A percentile compares a stretch with the other conserved stretches of the same genome.
Conservation (phyloP, 2,329 filamentous ascomycete genomes). For the Ophiostoma triangulosporum region DNA sequence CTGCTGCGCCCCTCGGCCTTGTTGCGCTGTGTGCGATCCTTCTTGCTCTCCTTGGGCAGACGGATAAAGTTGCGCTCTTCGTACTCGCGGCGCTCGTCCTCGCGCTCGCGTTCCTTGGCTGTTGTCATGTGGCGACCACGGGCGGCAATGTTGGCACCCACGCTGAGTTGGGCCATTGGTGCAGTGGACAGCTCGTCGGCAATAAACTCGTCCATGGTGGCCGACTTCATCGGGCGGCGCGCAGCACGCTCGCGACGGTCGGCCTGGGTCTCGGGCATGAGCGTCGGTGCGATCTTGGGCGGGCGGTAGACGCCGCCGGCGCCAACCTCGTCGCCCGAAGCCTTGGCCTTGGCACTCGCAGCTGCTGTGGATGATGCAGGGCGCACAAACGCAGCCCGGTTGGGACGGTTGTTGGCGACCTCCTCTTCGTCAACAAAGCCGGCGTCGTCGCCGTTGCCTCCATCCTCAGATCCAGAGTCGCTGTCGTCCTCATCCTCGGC, state of each 20-base stretch:
- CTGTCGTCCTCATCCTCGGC: conserved; percentile 25
- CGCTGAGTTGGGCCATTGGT: conserved; percentile 74
- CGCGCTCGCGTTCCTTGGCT: conserved; percentile 58
- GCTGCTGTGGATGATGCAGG: conserved; percentile 5
- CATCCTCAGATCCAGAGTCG: conserved; percentile 13
- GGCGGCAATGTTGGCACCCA: conserved; percentile 75
- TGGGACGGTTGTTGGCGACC: conserved; percentile 17
- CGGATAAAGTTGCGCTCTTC: conserved; percentile 89
- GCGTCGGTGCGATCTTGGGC: conserved; percentile 73
- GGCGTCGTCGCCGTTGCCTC: conserved; percentile 9
- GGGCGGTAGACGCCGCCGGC: conserved; percentile 65
- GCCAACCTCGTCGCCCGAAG: conserved; percentile 13
- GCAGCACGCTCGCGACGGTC: conserved; percentile 48
- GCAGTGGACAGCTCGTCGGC: conserved; percentile 69
- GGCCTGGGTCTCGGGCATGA: conserved; percentile 65
- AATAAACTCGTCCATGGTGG: conserved; percentile 85
- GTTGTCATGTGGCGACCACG: conserved; percentile 72
- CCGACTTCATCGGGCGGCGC: conserved; percentile 56
- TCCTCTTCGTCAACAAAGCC: conserved; percentile 7
- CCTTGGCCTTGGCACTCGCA: neutral
- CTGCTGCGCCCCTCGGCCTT: conserved; percentile 35
- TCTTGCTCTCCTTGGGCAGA: conserved; percentile 76
- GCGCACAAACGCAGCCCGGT: conserved; percentile 25
- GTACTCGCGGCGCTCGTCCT: conserved; percentile 69
- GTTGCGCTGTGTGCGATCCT: conserved; percentile 56